Base-by-base conservation (phyloP, 1,284 basidiomycete species). In the Papiliotrema terrestris region DNA sequence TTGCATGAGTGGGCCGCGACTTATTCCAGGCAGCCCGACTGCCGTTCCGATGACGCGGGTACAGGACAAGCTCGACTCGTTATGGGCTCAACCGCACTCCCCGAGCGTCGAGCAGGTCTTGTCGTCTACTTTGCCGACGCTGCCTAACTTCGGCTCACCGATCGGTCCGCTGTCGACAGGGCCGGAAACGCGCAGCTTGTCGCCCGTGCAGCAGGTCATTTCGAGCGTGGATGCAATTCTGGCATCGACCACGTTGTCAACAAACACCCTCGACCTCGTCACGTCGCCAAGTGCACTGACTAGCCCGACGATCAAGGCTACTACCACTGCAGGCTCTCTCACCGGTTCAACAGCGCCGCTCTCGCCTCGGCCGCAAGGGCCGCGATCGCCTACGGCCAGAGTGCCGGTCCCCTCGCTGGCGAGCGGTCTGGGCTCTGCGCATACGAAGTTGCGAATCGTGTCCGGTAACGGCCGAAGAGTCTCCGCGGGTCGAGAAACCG, bases 391-490 rank as follows among this genome's bases (percentile, higher is more conserved):
- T 1, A 45, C 29, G 3, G 8, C 32, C 9, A 22, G 42, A 23
- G 19, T 38, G 29, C 20, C 43, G 50, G 19, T 37, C n/a, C 41
- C 39, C 35, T 35, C 41, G 25, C 20, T 54, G 42, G 60, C 59
- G 19, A 32, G 5, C 8, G 23, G 11, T 17, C 60, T 70, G 8
- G 74, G 72, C 2, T 69, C 63, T 15, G 61, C 60, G 5, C 69
- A 68, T 45, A 70, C 73, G 1, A 55, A 56, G 23, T 60, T 69
- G 0, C 65, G 68, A 6, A 60, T 73, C 13, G 66, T 70, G 3
- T 71, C 69, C 0, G 68, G 72, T 2, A 56, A 57, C 17, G 68
- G 68, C 23, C 60, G 68, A 15, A 44, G 63, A 26, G 65, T 72
- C 2, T 69, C 70, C 0, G 56, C 61, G 11, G 65, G 66, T 14